Evolutionary conservation across 2,329 filamentous ascomycete genomes (phyloP), one percentile per base, ranked within the genome.

Genomic region (Orbilia oligospora): DNA sequence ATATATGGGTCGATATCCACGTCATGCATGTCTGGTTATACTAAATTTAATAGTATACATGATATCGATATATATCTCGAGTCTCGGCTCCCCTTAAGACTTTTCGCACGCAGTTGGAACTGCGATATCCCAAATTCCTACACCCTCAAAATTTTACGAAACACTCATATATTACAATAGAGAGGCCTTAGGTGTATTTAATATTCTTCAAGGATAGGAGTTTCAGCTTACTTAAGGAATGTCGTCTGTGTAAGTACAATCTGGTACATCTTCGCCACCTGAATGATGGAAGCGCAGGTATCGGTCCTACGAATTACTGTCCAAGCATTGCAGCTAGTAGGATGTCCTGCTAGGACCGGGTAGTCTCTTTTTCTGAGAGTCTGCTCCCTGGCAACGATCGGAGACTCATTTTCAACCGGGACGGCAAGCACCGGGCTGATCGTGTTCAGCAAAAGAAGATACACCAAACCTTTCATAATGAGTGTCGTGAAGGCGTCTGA

Each of bases 281-380:
- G 20, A 10, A 67, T n/a, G 16, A 73, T 56, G 3, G 70, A 61
- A 41, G 16, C 51, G 51, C 70, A 73, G n/a, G 61, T 73, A 58
- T 73, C 70, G n/a, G 16, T 61, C 41, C 65, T 66, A 18, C 70
- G 70, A 51, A 73, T 61, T 18, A 67, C 46, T 8, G 65, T 67
- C 61, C 61, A 73, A 3, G 53, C 38, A 36, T 73, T 61, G 16
- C 70, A 73, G 22, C 36, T 73, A 2, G 38, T 30, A 9, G 61
- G 70, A 8, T 66, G 58, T 1, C 63, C 70, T 6, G 51, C n/a
- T 9, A 41, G 70, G 16, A 44, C 20, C 1, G 22, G 46, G 10
- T 61, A 51, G 16, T 53, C 38, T 38, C 70, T 36, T 46, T 67
- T 73, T 8, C 55, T 66, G 41, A 73, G 36, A 2, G 18, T 33